Conservation (phyloP, 495 filamentous ascomycete genomes). For the Cenococcum geophilum region DNA sequence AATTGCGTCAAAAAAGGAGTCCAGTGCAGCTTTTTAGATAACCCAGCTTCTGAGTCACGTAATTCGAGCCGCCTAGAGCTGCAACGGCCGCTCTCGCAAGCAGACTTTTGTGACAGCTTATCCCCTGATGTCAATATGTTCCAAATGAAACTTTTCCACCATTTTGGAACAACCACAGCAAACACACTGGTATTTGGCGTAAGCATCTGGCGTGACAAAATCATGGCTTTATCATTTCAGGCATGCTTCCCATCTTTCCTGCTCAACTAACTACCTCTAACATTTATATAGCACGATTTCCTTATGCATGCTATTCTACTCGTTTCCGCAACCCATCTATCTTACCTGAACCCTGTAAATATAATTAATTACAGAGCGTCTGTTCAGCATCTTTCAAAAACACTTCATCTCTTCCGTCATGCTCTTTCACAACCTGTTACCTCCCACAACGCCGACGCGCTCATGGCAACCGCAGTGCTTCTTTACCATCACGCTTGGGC, state of each 20-base stretch:
- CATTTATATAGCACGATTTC: not conserved
- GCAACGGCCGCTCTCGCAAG: not conserved
- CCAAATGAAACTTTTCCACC: slow-evolving; percentile 4
- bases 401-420: slow-evolving; percentile 1
- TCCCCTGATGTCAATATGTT: not conserved
- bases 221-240: not conserved
- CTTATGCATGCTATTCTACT: slow-evolving; percentile 7
- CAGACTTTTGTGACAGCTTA: not conserved
- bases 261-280: not conserved
- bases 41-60: not conserved
- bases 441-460: not conserved
- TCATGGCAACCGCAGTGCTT: slow-evolving; percentile 1
- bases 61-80: not conserved
- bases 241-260: not conserved
- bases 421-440: not conserved
- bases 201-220: not conserved
- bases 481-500: slow-evolving; percentile 2
- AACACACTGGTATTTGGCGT: not conserved
- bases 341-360: not conserved
- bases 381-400: not conserved
- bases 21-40: not conserved
- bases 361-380: not conserved
- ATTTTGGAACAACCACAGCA: not conserved
- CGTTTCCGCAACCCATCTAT: slow-evolving; percentile 1
- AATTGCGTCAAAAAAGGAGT: not conserved